Base-by-base conservation (phyloP, 2,329 filamentous ascomycete genomes). In the Diaporthe citriasiana region DNA sequence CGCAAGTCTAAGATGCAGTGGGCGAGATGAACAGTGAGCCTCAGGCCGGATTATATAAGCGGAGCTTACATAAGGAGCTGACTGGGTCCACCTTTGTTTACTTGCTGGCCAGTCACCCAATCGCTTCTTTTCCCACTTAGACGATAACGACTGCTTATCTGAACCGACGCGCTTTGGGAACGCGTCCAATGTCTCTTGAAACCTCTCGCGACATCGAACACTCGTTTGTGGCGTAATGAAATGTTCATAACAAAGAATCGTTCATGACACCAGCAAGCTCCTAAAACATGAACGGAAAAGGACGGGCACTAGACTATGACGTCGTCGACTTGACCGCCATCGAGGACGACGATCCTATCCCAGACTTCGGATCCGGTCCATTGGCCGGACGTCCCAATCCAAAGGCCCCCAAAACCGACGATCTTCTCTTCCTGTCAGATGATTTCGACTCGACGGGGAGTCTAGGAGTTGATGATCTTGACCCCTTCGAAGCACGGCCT, bases 391-490 rank as follows among this genome's bases (percentile, higher is more conserved):
- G 10, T 68, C 47, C 15, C 42, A 53, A 19, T n/a, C 30, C 38
- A 38, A 56, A n/a, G 22, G 17, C 47, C 4, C 53, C 60, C 3
- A 68, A 40, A 2, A 17, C 4, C 38, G 73, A 78, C 66, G 63
- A 79, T 57, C 80, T 82, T 35, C 74, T 82, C n/a, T 82, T 82
- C 68, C 75, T 83, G 15, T 83, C 82, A 0, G 82, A 84, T 63
- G 85, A 87, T 56, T 86, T 85, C 65, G 84, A 87, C 55, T 82
- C 80, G 10, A 85, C 82, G 0, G 79, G 82, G 6, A 82, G 84
- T 12, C 73, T 85, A 2, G 82, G 83, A 10, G 80, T 10, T 30
- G 69, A 81, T 71, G 74, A 79, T 63, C 69, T 53, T 76, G 65
- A 55, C 45, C 45, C 63, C 30, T 57, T 68, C 8, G 77, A 79